Evolutionary conservation across 164 flowering plant genomes (phyloP).

Genomic region (Aristolochia fimbriata): DNA sequence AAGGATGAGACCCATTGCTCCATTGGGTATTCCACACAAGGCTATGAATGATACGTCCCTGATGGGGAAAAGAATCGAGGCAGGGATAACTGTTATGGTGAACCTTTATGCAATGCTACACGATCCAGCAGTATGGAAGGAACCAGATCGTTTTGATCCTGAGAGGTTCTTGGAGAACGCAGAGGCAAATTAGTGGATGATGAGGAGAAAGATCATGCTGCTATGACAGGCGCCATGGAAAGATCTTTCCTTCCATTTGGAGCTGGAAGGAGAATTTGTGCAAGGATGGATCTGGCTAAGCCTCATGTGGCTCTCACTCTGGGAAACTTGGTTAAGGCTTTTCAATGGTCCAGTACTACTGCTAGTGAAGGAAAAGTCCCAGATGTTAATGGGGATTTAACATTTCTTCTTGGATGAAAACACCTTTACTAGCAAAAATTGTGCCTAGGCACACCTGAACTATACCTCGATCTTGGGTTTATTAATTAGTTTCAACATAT

Average conservation of each 20-base stretch:
- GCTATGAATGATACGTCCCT: too few species aligned
- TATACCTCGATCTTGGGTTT: too few species aligned
- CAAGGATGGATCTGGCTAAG: too few species aligned
- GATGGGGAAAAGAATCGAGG: slow-evolving; percentile 7
- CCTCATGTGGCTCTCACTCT: too few species aligned
- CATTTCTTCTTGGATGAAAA: too few species aligned
- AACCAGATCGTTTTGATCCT: slow-evolving; percentile 11
- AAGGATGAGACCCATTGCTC: slow-evolving; percentile 9
- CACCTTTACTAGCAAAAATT: too few species aligned
- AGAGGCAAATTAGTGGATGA: not conserved
- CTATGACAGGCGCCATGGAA: too few species aligned
- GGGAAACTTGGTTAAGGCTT: slow-evolving; percentile 12
- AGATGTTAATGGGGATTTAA: slow-evolving; percentile 13
- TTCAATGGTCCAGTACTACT: slow-evolving; percentile 9
- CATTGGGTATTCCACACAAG: too few species aligned
- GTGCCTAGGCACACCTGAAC: not conserved
- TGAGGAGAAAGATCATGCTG: too few species aligned
- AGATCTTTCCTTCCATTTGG: too few species aligned
- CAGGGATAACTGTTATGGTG: slow-evolving; percentile 13
- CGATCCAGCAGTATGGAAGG: slow-evolving; percentile 9
- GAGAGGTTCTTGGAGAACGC: slow-evolving; percentile 10
- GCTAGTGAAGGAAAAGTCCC: slow-evolving; percentile 14
- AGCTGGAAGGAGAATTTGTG: too few species aligned
- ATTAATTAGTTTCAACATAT: too few species aligned
- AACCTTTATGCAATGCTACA: slow-evolving; percentile 12